Evolutionary conservation across 2,329 filamentous ascomycete species (phyloP), one percentile per base, ranked within the genome.

Genomic region (Ambrosiella xylebori): DNA sequence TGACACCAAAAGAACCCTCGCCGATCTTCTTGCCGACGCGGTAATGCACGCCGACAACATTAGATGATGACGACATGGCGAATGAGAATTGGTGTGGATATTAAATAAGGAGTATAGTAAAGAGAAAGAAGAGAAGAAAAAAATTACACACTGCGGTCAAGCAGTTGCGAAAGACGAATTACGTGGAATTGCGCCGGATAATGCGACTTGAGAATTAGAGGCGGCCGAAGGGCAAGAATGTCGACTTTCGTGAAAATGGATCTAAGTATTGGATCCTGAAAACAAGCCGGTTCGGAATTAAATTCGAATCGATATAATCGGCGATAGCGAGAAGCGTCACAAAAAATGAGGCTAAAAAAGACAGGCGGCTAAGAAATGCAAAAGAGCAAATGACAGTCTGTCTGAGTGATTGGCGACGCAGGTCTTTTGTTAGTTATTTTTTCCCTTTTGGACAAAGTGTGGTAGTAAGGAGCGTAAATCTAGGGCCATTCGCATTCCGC

Each of bases 21-120:
- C 93, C 93, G 66, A 98, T 97, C 77, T 98, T 98, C 81, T 97
- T 97, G 66, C 93, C 93, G 64, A 98, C 93, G 64, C 93, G 82
- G 73, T 98, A 98, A 75, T 98, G 93, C 65, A 98, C 93, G 69
- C 93, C 93, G 67, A 97, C 93, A 65, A 98, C 93, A 73, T 97
- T 97, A 62, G 89, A 95, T 63, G 88, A 93, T 61, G 86, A 88
- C 60, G 87, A 90, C 88, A 93, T 93, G 69, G 67, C 69, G 69
- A 65, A 61, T 52, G 47, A 35, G 8, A 19, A 50, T 12, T 45
- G 41, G 35, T 38, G n/a, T 49, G 17, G 27, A 38, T 50, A 38
- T 57, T 50, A 57, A 13, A 3, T 5, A 27, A 27, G 27, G 27
- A 27, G 27, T 27, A 27, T 27, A 27, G 27, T 27, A 39, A 47